These are phyloP conservation scores for Agrocybe chaxingu DNA, from an alignment of 768 basidiomycete species.

Conservation along the genomic window DNA sequence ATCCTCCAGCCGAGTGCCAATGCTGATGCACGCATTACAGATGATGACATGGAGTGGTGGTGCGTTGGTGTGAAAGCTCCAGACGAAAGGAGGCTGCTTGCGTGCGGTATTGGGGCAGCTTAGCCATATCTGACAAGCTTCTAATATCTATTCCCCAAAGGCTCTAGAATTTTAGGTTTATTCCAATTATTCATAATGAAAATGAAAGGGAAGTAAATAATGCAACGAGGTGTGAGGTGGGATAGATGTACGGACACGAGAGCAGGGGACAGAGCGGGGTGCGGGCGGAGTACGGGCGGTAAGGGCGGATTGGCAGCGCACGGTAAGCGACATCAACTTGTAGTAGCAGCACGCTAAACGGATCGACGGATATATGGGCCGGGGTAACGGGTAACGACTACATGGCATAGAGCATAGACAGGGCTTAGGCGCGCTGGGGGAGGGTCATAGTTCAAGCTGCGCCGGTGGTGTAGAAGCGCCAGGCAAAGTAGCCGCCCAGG, in stretches of 20 bases:
- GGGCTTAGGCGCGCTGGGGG: not conserved
- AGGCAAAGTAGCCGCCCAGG: constrained; percentile 85
- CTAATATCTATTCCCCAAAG: not conserved
- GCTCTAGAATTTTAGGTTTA: constrained; percentile 2
- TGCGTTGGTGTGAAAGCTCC: no score
- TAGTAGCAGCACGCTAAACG: no score
- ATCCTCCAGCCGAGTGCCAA: no score
- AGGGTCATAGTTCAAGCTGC: constrained; percentile 29
- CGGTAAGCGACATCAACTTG: no score
- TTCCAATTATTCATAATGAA: constrained; percentile 9
- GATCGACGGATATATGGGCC: not conserved
- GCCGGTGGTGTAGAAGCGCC: constrained; percentile 66
- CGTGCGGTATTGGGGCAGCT: no score
- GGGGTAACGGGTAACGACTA: constrained; percentile 7
- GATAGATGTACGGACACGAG: constrained; percentile 4
- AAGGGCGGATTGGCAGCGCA: no score
- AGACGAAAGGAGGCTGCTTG: no score
- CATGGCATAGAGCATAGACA: not conserved
- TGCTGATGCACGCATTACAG: no score
- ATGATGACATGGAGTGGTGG: no score
- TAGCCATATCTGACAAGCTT: no score
- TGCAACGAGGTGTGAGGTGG: constrained; percentile 3
- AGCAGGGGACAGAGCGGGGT: constrained; percentile 6
- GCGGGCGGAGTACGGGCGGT: not conserved
- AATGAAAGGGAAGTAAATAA: constrained; percentile 12